Conservation (phyloP, 768 basidiomycete genomes). For the Cystoderma amianthinum region DNA sequence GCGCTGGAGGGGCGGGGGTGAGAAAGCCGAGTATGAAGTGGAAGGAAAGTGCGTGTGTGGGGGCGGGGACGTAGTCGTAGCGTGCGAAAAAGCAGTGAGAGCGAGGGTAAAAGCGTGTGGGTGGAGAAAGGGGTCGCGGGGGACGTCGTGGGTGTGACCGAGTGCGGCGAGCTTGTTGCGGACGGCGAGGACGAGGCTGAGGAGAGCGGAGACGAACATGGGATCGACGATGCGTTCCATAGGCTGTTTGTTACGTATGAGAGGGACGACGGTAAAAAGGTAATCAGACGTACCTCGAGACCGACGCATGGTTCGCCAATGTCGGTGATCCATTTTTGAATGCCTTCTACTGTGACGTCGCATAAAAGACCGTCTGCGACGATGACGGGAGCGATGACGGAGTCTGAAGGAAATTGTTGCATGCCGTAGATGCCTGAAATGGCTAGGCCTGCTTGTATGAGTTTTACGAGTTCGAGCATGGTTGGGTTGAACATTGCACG, state of each 20-base stretch:
- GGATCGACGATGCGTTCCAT: slow-evolving; percentile 74
- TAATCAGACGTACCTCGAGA: slow-evolving; percentile 42
- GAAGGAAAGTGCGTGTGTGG: slow-evolving; percentile 11
- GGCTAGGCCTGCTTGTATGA: slow-evolving; percentile 64
- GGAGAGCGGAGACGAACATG: slow-evolving; percentile 57
- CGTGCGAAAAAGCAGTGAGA: slow-evolving; percentile 26
- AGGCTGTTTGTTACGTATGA: slow-evolving; percentile 29
- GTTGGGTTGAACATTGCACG: slow-evolving; percentile 47
- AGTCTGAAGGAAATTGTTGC: slow-evolving; percentile 1
- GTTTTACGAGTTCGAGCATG: slow-evolving; percentile 71
- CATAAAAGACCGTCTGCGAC: slow-evolving; percentile 66
- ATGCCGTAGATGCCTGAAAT: slow-evolving; percentile 58
- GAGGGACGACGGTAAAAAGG: slow-evolving; percentile 2
- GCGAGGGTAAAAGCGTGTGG: slow-evolving; percentile 50
- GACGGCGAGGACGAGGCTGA: slow-evolving; percentile 60
- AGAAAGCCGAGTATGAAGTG: slow-evolving; percentile 5
- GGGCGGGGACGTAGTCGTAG: slow-evolving; percentile 15
- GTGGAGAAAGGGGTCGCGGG: slow-evolving; percentile 77
- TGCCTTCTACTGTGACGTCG: slow-evolving; percentile 67
- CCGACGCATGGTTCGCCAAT: slow-evolving; percentile 57
- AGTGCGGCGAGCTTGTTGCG: slow-evolving; percentile 66
- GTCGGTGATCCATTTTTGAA: slow-evolving; percentile 59
- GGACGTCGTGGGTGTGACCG: slow-evolving; percentile 40
- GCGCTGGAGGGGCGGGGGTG: slow-evolving; percentile 13
- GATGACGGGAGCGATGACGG: slow-evolving; percentile 8